phyloP scores from a whole-genome alignment of 345 rosid species.

The Sisymbrium irio region DNA sequence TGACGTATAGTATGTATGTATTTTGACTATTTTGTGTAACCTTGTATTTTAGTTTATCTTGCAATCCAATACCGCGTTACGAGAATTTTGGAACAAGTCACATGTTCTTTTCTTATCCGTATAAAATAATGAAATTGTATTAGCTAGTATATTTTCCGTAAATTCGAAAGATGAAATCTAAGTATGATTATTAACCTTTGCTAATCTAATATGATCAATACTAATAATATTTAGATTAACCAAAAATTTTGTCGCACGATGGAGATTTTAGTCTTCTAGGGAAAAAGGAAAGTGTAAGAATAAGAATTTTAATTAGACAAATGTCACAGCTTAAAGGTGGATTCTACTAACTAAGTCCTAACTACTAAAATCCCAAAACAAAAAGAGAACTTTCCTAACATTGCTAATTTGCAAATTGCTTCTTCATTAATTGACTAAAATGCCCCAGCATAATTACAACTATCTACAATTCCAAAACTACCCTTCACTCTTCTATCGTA shows the following conservation, averaged over 20 bases:
- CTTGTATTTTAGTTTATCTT: constrained; percentile 17
- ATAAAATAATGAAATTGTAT: neutral
- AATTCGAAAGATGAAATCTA: neutral
- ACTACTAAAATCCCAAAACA: constrained; percentile 5
- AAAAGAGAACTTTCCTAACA: constrained; percentile 17
- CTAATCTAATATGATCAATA: neutral
- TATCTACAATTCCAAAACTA: constrained; percentile 38
- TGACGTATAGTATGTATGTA: neutral
- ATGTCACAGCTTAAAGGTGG: neutral
- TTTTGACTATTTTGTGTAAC: constrained; percentile 19
- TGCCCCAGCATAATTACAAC: constrained; percentile 19
- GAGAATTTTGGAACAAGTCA: constrained; percentile 28
- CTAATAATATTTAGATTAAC: neutral
- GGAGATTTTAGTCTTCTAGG: neutral
- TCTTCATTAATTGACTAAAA: constrained; percentile 22
- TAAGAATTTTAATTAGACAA: constrained; percentile 43
- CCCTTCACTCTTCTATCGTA: constrained; percentile 71
- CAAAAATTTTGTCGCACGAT: neutral
- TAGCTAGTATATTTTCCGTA: neutral
- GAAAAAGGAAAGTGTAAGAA: constrained; percentile 27
- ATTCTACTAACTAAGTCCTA: neutral
- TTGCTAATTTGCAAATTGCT: constrained; percentile 27
- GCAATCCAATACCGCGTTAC: constrained; percentile 23
- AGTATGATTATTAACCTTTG: neutral
- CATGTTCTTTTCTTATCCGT: constrained; percentile 23